Evolutionary conservation across 2,329 filamentous ascomycete genomes (phyloP), one percentile per base, ranked within the genome.

Genomic region (Trichoderma sp.): DNA sequence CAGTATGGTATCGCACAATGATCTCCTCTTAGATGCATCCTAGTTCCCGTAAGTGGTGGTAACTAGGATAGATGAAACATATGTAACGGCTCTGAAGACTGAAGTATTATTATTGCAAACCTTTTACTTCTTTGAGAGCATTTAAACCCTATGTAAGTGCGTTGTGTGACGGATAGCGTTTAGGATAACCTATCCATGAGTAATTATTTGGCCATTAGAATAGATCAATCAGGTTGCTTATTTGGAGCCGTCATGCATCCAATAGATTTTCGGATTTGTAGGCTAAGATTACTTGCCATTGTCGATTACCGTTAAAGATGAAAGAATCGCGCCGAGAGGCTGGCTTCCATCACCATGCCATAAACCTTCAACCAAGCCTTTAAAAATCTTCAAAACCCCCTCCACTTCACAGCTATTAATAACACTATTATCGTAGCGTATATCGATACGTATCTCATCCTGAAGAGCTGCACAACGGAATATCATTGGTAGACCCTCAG

Each of bases 401-500:
- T 54, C 46, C 5, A 39, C 11, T 5, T 54, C 32, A 1, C 24
- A 32, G 11, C 37, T 21, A n/a, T 16, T 0, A 28, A 64, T 28
- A 2, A 39, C 4, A 24, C 14, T 39, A 4, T 21, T 64, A 24
- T 64, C 60, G 4, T 64, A 37, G 7, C 60, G 32, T 39, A 64
- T 24, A 13, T 64, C 60, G 5, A 64, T 18, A 4, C 39, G n/a
- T 32, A 64, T 39, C 11, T 39, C 46, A 11, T 32, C 18, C 6
- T 21, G 21, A 28, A 54, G 14, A 30, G 28, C 18, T 3, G 49
- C 37, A 8, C 60, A 64, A 5, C 46, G 60, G 32, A 64, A 64
- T n/a, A 64, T 64, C 60, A 64, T 64, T 28, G 60, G 60, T 4
- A 64, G 37, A 5, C 32, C 60, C 14, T 64, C 60, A 0, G 60